These are phyloP conservation scores for Pelargonium cotyledonis DNA, from an alignment of 441 rosid species.

Conservation along the genomic window DNA sequence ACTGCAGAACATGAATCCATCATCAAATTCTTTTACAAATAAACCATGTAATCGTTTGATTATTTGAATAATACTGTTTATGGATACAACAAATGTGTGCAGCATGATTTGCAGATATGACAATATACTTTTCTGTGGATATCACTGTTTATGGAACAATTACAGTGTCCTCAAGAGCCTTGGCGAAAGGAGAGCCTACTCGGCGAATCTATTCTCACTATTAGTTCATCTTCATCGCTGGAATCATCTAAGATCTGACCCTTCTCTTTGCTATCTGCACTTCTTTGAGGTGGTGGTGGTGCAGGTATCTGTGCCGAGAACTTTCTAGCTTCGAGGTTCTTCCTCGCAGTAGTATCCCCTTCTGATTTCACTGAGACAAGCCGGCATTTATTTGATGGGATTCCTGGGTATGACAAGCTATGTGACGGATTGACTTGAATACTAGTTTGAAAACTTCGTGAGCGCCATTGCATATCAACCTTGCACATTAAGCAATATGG, in stretches of 20 bases:
- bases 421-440: constrained; percentile 27
- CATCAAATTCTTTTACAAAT: too few relatives aligned
- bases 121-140: too few relatives aligned
- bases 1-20: too few relatives aligned
- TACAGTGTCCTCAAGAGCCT: constrained; percentile 21
- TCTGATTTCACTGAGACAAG: constrained; percentile 45
- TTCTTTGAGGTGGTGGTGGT: constrained; percentile 8
- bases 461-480: constrained; percentile 37
- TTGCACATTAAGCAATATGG: constrained; percentile 14
- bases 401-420: constrained; percentile 32
- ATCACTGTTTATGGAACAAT: too few relatives aligned
- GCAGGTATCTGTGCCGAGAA: constrained; percentile 15
- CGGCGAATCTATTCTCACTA: constrained; percentile 67
- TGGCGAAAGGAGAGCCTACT: constrained; percentile 46
- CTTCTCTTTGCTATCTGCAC: constrained; percentile 15
- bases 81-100: too few relatives aligned
- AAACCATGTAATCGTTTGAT: too few relatives aligned
- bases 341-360: constrained; percentile 32
- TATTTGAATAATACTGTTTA: too few relatives aligned
- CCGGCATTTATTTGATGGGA: constrained; percentile 20
- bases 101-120: too few relatives aligned
- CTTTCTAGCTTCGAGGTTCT: constrained; percentile 28
- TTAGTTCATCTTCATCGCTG: constrained; percentile 56
- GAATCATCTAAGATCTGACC: constrained; percentile 30
- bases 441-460: constrained; percentile 27